These are phyloP conservation scores for Lactarius hengduanensis DNA, from an alignment of 768 basidiomycete genomes.

Conservation along the genomic window DNA sequence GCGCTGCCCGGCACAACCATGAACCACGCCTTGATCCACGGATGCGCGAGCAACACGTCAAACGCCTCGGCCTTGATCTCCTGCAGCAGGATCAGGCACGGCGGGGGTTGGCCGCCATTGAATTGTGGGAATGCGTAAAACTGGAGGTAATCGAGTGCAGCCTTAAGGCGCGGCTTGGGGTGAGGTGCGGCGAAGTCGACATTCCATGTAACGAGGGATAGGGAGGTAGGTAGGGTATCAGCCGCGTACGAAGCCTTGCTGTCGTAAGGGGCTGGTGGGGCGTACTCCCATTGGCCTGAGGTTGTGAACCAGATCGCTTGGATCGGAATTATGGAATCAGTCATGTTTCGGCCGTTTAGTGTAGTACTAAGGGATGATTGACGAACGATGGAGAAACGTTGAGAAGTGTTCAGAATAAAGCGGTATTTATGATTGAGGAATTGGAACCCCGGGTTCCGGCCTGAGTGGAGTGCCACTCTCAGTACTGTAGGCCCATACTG, in stretches of 20 bases:
- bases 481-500: not conserved
- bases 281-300: slow-evolving; percentile 21
- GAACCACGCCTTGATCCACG: slow-evolving; percentile 65
- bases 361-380: not conserved
- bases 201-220: slow-evolving; percentile 73
- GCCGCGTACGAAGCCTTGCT: slow-evolving; percentile 30
- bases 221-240: slow-evolving; percentile 38
- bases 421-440: not conserved
- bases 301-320: slow-evolving; percentile 1
- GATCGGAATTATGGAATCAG: slow-evolving; percentile 1
- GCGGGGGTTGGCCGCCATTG: slow-evolving; percentile 45
- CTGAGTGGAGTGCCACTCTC: not conserved
- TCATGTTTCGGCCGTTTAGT: not conserved
- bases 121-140: slow-evolving; percentile 49
- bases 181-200: slow-evolving; percentile 48
- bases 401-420: not conserved
- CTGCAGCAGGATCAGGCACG: slow-evolving; percentile 67
- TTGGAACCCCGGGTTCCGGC: not conserved
- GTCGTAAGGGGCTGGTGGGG: slow-evolving; percentile 37
- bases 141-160: slow-evolving; percentile 55
- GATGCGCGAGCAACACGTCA: slow-evolving; percentile 47
- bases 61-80: slow-evolving; percentile 55
- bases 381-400: not conserved
- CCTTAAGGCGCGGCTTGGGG: slow-evolving; percentile 44
- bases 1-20: slow-evolving; percentile 52